These are phyloP conservation scores for Betula pendula DNA, from an alignment of 306 rosid species.

Conservation along the genomic window DNA sequence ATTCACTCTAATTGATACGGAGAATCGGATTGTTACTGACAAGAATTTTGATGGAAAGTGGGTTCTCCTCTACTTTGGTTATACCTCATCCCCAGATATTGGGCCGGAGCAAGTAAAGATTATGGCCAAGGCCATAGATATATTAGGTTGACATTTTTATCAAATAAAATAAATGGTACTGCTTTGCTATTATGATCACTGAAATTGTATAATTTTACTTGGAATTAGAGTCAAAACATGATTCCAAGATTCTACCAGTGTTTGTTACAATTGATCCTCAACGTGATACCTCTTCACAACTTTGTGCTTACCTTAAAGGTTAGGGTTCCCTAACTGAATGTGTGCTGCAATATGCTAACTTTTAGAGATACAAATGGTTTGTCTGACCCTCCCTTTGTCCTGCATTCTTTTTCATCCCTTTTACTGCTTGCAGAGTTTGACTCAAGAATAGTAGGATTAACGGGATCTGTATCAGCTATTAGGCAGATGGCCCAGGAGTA, in stretches of 20 bases:
- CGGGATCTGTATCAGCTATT: slow-evolving; percentile 72
- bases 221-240: slow-evolving; percentile 57
- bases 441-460: slow-evolving; percentile 69
- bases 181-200: slow-evolving; percentile 26
- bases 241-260: slow-evolving; percentile 61
- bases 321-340: slow-evolving; percentile 26
- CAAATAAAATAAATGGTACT: slow-evolving; percentile 9
- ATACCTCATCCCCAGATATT: slow-evolving; percentile 89
- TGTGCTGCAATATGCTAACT: slow-evolving; percentile 4
- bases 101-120: slow-evolving; percentile 81
- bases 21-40: slow-evolving; percentile 58
- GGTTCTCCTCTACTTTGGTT: slow-evolving; percentile 88
- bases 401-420: slow-evolving; percentile 6
- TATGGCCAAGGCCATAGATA: slow-evolving; percentile 61
- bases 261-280: slow-evolving; percentile 93
- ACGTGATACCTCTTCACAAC: slow-evolving; percentile 81
- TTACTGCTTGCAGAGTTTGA: slow-evolving; percentile 65
- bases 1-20: slow-evolving; percentile 68
- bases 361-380: background rate
- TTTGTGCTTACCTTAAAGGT: slow-evolving; percentile 83
- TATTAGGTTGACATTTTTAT: slow-evolving; percentile 55
- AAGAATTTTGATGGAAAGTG: slow-evolving; percentile 66
- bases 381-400: slow-evolving; percentile 12
- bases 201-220: slow-evolving; percentile 14
- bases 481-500: slow-evolving; percentile 93